Conservation (phyloP, 768 basidiomycete species). For the Polyporus arcularius region DNA sequence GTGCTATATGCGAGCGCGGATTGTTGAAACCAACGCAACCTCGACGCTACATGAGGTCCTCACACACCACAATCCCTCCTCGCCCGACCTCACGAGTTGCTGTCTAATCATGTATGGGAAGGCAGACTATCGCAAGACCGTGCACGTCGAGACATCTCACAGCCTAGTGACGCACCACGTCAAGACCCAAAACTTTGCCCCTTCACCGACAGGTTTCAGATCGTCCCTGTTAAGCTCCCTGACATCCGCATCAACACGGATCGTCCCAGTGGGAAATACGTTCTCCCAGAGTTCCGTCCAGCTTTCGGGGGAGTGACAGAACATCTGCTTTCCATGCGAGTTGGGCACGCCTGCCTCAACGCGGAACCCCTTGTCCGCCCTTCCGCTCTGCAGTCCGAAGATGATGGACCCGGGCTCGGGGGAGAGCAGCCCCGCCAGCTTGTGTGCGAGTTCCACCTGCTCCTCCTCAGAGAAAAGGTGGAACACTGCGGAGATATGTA, state of each 20-base stretch:
- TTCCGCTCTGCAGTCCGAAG: conserved; percentile 43
- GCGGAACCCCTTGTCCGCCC: conserved; percentile 33
- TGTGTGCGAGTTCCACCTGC: conserved; percentile 44
- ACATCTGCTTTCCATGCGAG: conserved; percentile 23
- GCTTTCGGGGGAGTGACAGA: conserved; percentile 39
- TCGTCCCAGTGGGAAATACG: not conserved
- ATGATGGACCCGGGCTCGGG: conserved; percentile 46
- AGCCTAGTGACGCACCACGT: conserved; percentile 28
- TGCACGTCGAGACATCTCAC: conserved; percentile 1
- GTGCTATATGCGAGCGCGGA: not conserved
- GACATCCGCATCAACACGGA: not conserved
- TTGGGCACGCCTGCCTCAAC: not conserved
- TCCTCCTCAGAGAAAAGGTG: conserved; percentile 44
- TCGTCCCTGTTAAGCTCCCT: conserved; percentile 12
- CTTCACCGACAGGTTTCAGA: not conserved
- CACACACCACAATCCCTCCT: too few species aligned
- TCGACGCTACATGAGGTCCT: too few species aligned
- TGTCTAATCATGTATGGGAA: too few species aligned
- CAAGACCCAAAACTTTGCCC: conserved; percentile 17
- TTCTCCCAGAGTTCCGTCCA: conserved; percentile 41
- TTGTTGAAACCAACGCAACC: not conserved
- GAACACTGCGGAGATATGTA: conserved; percentile 54
- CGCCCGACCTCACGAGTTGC: too few species aligned
- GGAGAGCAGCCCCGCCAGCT: conserved; percentile 44
- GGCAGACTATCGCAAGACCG: too few species aligned